Evolutionary conservation across 305 asterid species (phyloP).

Genomic region (Fraxinus baroniana): DNA sequence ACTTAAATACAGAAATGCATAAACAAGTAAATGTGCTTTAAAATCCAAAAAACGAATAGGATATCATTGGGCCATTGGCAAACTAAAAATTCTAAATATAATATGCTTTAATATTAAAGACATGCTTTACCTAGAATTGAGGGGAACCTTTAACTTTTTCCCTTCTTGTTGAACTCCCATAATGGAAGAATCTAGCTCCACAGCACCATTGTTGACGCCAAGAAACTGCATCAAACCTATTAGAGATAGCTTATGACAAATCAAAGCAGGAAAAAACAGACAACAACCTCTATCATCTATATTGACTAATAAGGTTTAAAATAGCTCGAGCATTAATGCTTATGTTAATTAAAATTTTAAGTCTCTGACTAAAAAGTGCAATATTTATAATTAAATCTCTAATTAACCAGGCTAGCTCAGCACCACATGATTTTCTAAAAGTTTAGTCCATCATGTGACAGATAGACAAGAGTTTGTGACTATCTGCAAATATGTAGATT

Average conservation of each 20-base stretch:
- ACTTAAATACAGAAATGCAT: not conserved
- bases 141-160: slow-evolving; percentile 84
- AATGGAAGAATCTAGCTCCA: slow-evolving; percentile 80
- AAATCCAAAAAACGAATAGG: not conserved
- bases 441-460: not conserved
- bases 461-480: not conserved
- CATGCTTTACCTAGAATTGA: slow-evolving; percentile 72
- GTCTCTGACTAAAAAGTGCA: slow-evolving; percentile 7
- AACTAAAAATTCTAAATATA: slow-evolving; percentile 1
- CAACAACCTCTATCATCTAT: slow-evolving; percentile 11
- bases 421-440: not conserved
- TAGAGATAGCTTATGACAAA: slow-evolving; percentile 47
- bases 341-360: not conserved
- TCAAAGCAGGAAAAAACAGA: slow-evolving; percentile 25
- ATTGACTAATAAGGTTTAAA: not conserved
- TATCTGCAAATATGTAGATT: not conserved
- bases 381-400: slow-evolving; percentile 7
- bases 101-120: not conserved
- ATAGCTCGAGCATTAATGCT: not conserved
- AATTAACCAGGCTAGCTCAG: not conserved
- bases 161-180: slow-evolving; percentile 94
- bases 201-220: slow-evolving; percentile 84
- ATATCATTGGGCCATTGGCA: not conserved
- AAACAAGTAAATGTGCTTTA: slow-evolving; percentile 2
- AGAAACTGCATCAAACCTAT: slow-evolving; percentile 75